Base-by-base conservation (phyloP, 2,329 filamentous ascomycete genomes). In the Ramularia collo-cygni region DNA sequence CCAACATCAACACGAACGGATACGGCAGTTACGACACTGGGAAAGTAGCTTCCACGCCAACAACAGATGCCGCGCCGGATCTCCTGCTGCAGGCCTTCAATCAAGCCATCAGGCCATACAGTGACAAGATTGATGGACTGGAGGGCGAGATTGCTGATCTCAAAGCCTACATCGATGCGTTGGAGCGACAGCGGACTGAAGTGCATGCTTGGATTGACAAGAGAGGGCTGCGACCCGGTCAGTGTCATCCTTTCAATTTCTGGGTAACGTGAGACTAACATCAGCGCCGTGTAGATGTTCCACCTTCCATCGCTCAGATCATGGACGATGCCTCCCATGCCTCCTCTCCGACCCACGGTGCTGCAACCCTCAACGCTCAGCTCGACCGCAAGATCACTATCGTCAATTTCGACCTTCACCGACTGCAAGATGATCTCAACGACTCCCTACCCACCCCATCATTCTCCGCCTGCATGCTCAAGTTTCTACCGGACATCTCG, bases 351-450 rank as follows among this genome's bases (percentile, higher is more conserved):
- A 65, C 69, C 14, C 66, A 70, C 46, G 68, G 69, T 15, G 70
- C 71, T 24, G 58, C 64, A 24, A 71, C 70, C 2, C 66, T 75
- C 46, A 73, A 73, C 54, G 70, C 69, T n/a, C 71, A 75, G 54
- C 68, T 75, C 45, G 71, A 75, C 57, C 71, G 71, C 64, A 74
- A 74, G 52, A 75, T 75, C 60, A 74, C 71, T 27, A 74, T 75
- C 40, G 70, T 75, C 40, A 74, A 75, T 61, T 74, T 74, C 55
- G 71, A 74, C 54, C 68, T 75, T 3, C 71, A 75, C 62, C 68
- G 71, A 37, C 64, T 75, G 33, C 71, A 74, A 55, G 71, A 75
- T 57, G 70, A 72, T 50, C 65, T 74, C 49, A 74, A 74, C 59
- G 69, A 73, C 54, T 69, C 67, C 37, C 70, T 74, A 37, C 70